Base-by-base conservation (phyloP, 768 basidiomycete genomes). In the Tricholoma bakamatsutake region DNA sequence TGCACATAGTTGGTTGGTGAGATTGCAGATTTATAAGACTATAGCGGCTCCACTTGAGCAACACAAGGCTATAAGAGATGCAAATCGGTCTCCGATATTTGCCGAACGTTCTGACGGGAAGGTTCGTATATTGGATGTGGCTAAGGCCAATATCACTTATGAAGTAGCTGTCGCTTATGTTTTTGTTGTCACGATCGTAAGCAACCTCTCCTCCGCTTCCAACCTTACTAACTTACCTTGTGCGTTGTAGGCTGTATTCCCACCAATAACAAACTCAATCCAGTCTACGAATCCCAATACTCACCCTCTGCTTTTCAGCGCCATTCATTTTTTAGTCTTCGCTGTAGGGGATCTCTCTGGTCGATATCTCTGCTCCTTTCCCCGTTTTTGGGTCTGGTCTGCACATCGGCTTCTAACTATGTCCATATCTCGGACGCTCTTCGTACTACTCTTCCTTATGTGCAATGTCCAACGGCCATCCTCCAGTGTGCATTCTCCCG, bases 371-470 rank as follows among this genome's bases (percentile, higher is more conserved):
- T 90, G 88, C 67, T 80, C 87, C 5, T 76, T 84, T 62, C 85
- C 87, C 5, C 65, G 67, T 7, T 68, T 93, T 18, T 68, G 85
- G 31, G 72, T 93, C 52, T 93, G 90, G 83, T 84, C 84, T 3
- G 79, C 81, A 5, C 77, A 73, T 21, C 78, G 78, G 33, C 78
- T 95, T 37, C 66, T 92, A 13, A 64, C 66, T 5, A 70, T 91
- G 24, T 86, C 92, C 13, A 66, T 88, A 40, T 68, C 81, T 3
- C 84, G 94, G 53, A 88, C 85, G 1, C 64, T 93, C 33, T 95
- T 96, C 72, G 81, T 97, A 48, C 92, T 92, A 30, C 63, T 94
- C 40, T 87, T 96, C 69, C 77, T 96, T n/a, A 76, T 87, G 71
- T 96, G 93, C 77, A 97, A 97, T 65, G 71, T 95, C 40, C 82